phyloP scores from a whole-genome alignment of 148 eudicot genomes.

The Polygonum maritimum region DNA sequence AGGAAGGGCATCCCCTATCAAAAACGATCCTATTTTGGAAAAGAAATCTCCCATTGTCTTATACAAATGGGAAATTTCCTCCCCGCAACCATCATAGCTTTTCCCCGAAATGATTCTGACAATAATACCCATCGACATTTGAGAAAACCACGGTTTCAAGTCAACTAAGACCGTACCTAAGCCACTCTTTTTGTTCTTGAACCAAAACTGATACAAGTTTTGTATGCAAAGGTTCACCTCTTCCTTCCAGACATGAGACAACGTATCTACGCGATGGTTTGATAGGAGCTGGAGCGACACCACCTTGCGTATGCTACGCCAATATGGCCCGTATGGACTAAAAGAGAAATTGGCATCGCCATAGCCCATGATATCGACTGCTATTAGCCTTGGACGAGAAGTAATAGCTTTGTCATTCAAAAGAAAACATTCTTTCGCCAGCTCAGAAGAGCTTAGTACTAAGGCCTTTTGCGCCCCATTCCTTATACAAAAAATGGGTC shows the following conservation, averaged over 20 bases:
- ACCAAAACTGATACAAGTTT: neutral
- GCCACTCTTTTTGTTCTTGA: neutral
- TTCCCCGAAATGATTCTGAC: neutral
- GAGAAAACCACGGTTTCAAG: constrained; percentile 9
- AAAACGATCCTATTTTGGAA: neutral
- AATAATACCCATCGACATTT: neutral
- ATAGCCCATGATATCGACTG: neutral
- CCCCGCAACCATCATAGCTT: neutral
- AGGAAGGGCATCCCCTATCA: constrained; percentile 8
- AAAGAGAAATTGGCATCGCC: neutral
- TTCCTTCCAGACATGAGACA: neutral
- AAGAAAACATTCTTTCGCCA: constrained; percentile 12
- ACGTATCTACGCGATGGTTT: constrained; percentile 8
- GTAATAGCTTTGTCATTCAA: constrained; percentile 4
- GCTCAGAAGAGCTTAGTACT: constrained; percentile 9
- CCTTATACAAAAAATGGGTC: constrained; percentile 9
- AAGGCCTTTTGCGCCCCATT: constrained; percentile 4
- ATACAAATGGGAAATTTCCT: neutral
- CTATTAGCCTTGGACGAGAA: constrained; percentile 1
- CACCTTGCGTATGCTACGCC: constrained; percentile 11
- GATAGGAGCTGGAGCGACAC: constrained; percentile 11
- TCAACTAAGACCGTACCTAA: constrained; percentile 4
- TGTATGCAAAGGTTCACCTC: constrained; percentile 1
- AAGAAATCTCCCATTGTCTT: constrained; percentile 5
- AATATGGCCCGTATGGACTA: constrained; percentile 9